phyloP scores from a whole-genome alignment of 2,329 filamentous ascomycete genomes.

The Blumeria hordei region DNA sequence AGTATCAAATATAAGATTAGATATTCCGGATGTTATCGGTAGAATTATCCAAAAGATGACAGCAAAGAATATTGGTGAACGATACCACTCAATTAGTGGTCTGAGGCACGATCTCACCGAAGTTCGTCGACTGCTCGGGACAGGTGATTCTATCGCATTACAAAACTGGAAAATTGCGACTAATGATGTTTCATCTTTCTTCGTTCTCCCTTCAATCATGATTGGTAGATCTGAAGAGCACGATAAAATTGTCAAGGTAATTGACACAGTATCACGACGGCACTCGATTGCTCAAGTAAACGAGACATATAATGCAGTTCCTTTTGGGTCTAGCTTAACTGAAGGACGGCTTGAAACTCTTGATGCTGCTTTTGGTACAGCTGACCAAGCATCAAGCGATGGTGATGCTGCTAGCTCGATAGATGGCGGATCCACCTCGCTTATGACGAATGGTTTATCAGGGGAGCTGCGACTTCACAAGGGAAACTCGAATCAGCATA shows the following conservation, averaged over 20 bases:
- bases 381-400: conserved; percentile 31
- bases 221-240: conserved; percentile 57
- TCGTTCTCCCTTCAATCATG: conserved; percentile 62
- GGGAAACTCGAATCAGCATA: conserved; percentile 4
- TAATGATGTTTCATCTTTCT: conserved; percentile 76
- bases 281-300: conserved; percentile 19
- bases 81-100: conserved; percentile 74
- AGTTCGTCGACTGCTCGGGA: conserved; percentile 48
- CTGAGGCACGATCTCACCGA: conserved; percentile 57
- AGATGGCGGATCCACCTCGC: conserved; percentile 14
- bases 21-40: conserved; percentile 63
- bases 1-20: conserved; percentile 52
- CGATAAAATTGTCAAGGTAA: conserved; percentile 42
- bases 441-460: conserved; percentile 3
- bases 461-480: conserved; percentile 2
- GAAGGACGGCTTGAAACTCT: conserved; percentile 13
- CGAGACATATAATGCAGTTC: conserved; percentile 23
- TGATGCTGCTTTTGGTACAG: conserved; percentile 11
- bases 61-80: conserved; percentile 61
- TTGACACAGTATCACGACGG: conserved; percentile 42
- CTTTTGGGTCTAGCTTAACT: conserved; percentile 24
- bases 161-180: conserved; percentile 52
- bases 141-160: conserved; percentile 48
- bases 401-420: conserved; percentile 26
- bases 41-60: conserved; percentile 81